Evolutionary conservation across 2,329 filamentous ascomycete species (phyloP).

Genomic region (Colletotrichum phormii): DNA sequence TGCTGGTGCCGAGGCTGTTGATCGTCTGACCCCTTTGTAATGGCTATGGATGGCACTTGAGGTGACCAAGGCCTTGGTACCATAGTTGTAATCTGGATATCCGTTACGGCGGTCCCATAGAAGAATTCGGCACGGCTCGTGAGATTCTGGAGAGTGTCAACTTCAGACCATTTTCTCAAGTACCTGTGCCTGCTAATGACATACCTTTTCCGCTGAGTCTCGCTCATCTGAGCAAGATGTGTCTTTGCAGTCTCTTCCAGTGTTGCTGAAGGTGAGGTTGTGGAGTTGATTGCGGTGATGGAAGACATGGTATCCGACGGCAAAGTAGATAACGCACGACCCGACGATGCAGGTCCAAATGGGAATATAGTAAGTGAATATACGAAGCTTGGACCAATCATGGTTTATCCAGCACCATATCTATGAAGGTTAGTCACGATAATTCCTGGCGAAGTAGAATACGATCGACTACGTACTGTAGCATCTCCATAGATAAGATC

Average conservation of each 20-base stretch:
- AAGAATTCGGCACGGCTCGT: conserved; percentile 48
- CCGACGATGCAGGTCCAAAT: conserved; percentile 70
- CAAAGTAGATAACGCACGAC: conserved; percentile 65
- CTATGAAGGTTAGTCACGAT: conserved; percentile 46
- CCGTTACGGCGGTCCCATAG: conserved; percentile 64
- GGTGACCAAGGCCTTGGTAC: conserved; percentile 30
- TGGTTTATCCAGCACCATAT: conserved; percentile 73
- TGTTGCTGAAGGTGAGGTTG: conserved; percentile 64
- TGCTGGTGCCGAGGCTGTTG: conserved; percentile 5
- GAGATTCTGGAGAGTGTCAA: conserved; percentile 38
- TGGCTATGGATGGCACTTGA: conserved; percentile 33
- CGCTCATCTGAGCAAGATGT: conserved; percentile 42
- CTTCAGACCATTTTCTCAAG: background rate
- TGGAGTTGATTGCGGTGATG: conserved; percentile 66
- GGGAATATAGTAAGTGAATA: conserved; percentile 71
- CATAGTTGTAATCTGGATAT: conserved; percentile 58
- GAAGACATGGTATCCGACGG: conserved; percentile 71
- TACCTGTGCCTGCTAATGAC: background rate
- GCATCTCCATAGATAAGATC: conserved; percentile 64
- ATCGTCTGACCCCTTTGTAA: conserved; percentile 15
- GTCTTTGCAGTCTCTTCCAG: conserved; percentile 49
- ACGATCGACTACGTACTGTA: conserved; percentile 55
- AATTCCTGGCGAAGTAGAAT: background rate
- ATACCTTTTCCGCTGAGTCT: conserved; percentile 49
- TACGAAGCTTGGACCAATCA: conserved; percentile 66